Conservation (phyloP, 768 basidiomycete genomes). For the Tylopilus balloui region DNA sequence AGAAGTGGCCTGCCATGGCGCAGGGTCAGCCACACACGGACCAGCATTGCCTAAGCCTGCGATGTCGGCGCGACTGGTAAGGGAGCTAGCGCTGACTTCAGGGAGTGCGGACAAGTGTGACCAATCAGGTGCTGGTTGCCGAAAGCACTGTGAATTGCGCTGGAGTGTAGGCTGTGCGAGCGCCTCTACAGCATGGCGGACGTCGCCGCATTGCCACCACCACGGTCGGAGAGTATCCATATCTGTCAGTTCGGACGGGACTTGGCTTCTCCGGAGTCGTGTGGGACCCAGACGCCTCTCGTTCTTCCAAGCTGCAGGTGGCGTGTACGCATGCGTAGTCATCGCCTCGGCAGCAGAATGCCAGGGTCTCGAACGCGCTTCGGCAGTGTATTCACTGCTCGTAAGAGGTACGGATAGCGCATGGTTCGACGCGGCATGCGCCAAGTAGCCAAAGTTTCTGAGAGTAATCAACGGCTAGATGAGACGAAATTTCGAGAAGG, state of each 20-base stretch:
- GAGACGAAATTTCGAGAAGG: not conserved
- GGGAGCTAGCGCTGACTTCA: not conserved
- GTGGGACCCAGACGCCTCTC: not conserved
- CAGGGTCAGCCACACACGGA: conserved; percentile 1
- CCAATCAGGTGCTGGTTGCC: not conserved
- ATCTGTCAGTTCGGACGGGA: conserved; percentile 7
- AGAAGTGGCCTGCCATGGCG: conserved; percentile 4
- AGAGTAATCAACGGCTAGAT: not conserved
- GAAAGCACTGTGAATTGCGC: not conserved
- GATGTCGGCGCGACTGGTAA: not conserved
- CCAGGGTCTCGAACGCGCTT: not conserved
- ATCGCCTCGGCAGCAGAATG: not conserved
- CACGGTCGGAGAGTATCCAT: not conserved
- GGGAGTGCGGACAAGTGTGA: not conserved
- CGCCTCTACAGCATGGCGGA: conserved; percentile 21
- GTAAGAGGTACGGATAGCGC: not conserved
- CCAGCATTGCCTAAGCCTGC: not conserved
- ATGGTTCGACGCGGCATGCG: not conserved
- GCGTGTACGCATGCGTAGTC: not conserved
- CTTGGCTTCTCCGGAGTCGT: conserved; percentile 5
- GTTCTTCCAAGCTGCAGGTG: not conserved
- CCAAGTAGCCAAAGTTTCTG: conserved; percentile 3
- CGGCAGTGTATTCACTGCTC: not conserved
- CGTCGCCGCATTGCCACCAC: not conserved
- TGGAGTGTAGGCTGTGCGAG: conserved; percentile 5